phyloP scores from a whole-genome alignment of 2,329 filamentous ascomycete genomes.

The Metarhizium album region DNA sequence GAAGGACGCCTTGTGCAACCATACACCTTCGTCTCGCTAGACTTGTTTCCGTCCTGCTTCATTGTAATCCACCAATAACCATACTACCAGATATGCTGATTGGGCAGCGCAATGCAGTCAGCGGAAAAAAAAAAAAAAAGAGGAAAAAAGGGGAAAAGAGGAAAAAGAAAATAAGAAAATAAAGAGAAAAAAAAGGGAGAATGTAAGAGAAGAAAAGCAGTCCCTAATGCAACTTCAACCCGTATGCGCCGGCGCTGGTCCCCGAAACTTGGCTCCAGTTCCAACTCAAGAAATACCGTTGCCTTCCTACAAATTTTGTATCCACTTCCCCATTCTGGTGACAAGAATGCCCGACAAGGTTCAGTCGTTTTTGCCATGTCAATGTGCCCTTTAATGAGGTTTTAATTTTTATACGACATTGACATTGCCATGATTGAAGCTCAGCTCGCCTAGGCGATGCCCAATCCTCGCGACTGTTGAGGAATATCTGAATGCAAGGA shows the following conservation, averaged over 20 bases:
- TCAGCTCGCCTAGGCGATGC: background rate
- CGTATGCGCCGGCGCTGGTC: slow-evolving; percentile 13
- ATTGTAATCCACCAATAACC: background rate
- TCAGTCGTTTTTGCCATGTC: background rate
- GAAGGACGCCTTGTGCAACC: background rate
- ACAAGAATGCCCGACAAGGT: background rate
- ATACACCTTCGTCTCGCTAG: background rate
- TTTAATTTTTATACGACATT: background rate
- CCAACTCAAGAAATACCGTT: slow-evolving; percentile 21
- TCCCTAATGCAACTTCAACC: slow-evolving; percentile 9
- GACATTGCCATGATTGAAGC: background rate
- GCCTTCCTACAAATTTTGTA: slow-evolving; percentile 4
- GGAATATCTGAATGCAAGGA: background rate
- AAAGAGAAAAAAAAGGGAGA: background rate
- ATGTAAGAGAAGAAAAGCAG: no score
- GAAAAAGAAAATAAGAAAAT: slow-evolving; percentile 8
- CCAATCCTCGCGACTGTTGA: background rate
- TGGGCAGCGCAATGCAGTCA: slow-evolving; percentile 11
- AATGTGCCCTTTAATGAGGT: background rate
- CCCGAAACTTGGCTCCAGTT: slow-evolving; percentile 21
- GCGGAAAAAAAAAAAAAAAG: slow-evolving; percentile 9
- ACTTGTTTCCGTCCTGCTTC: background rate
- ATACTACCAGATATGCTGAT: slow-evolving; percentile 9
- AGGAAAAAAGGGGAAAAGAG: background rate
- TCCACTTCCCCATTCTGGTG: background rate